A percentile compares a stretch with the other conserved stretches of the same genome.
phyloP scores from a whole-genome alignment of 2,329 filamentous ascomycete species.

The Chaetomium sp. region DNA sequence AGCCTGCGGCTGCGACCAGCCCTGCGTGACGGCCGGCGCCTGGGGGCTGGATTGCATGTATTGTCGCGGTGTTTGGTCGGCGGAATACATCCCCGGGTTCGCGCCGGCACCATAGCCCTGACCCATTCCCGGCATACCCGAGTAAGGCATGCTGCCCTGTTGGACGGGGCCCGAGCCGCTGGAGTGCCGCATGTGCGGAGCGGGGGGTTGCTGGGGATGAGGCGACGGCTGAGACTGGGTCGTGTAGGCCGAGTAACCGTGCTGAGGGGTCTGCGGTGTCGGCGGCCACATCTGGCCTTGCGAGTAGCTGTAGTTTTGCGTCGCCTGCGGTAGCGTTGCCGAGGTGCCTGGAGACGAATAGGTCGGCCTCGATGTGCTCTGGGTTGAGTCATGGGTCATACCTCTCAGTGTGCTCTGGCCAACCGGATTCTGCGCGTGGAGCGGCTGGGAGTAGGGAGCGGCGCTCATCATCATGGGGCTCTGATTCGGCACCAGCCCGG shows the following conservation, averaged over 20 bases:
- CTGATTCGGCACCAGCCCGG: conserved; percentile 53
- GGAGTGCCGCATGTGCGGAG: conserved; percentile 55
- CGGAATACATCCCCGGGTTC: conserved; percentile 50
- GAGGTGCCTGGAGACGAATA: conserved; percentile 50
- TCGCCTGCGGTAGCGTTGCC: conserved; percentile 44
- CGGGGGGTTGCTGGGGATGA: conserved; percentile 49
- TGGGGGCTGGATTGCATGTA: conserved; percentile 61
- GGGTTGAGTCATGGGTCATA: conserved; percentile 55
- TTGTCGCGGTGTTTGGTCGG: conserved; percentile 58
- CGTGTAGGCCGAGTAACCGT: conserved; percentile 45
- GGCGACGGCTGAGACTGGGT: conserved; percentile 44
- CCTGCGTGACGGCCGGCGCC: conserved; percentile 44
- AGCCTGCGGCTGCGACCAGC: conserved; percentile 53
- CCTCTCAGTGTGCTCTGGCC: conserved; percentile 65
- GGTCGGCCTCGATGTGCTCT: conserved; percentile 62
- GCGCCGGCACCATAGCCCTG: conserved; percentile 51
- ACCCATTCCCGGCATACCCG: conserved; percentile 55
- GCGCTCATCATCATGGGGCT: conserved; percentile 60
- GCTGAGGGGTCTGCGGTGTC: conserved; percentile 56
- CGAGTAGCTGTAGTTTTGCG: conserved; percentile 56
- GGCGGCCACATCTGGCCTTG: conserved; percentile 62
- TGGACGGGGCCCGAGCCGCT: conserved; percentile 50
- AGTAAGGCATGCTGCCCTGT: conserved; percentile 50
- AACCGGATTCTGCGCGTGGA: conserved; percentile 65
- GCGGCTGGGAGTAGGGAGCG: conserved; percentile 62